phyloP scores from a whole-genome alignment of 176 grass and related monocot species.

The Calamus simplicifolius region DNA sequence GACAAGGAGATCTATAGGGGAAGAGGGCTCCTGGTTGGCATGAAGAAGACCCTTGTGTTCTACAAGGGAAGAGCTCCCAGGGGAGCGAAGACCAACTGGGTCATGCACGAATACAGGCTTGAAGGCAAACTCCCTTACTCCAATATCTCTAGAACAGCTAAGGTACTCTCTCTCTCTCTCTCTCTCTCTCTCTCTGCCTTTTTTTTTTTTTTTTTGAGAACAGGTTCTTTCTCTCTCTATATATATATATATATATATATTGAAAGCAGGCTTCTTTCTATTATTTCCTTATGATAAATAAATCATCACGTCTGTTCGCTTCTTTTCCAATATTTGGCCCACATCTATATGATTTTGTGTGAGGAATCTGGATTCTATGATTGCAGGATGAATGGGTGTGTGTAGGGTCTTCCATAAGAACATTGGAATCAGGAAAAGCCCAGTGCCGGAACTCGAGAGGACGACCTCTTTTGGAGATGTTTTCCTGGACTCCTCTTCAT shows the following conservation, averaged over 20 bases:
- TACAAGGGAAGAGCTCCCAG: constrained; percentile 80
- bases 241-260: no score
- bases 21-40: constrained; percentile 59
- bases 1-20: constrained; percentile 84
- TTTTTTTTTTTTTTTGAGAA: no score
- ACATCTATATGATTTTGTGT: no score
- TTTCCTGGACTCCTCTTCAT: constrained; percentile 28
- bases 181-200: not conserved
- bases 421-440: constrained; percentile 18
- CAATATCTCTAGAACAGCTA: constrained; percentile 40
- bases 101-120: constrained; percentile 92
- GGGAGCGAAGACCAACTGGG: constrained; percentile 80
- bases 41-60: constrained; percentile 99
- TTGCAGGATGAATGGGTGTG: constrained; percentile 38
- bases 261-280: no score
- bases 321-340: not conserved
- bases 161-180: constrained; percentile 31
- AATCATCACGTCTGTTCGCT: not conserved
- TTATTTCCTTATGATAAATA: no score
- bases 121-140: constrained; percentile 49
- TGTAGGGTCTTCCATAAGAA: constrained; percentile 35
- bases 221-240: no score
- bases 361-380: not conserved
- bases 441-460: constrained; percentile 17
- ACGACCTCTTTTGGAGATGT: not conserved